Conservation (phyloP, 2,329 filamentous ascomycete species). For the Hypoxylon sp. region DNA sequence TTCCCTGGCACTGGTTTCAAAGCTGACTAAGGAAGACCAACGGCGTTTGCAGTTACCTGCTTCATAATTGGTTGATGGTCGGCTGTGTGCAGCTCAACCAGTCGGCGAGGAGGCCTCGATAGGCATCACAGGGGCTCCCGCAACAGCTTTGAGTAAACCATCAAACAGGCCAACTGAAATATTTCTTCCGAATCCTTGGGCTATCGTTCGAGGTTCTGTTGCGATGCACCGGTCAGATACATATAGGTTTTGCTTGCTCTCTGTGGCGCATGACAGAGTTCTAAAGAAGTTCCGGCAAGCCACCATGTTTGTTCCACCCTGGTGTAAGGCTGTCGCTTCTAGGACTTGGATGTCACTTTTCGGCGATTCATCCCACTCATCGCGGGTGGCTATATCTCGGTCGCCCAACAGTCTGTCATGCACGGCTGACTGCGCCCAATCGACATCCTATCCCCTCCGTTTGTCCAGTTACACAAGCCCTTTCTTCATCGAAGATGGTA, state of each 20-base stretch:
- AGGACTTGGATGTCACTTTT: neutral
- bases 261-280: neutral
- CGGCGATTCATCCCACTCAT: neutral
- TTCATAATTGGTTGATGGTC: slow-evolving; percentile 16
- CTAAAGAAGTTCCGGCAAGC: neutral
- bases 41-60: slow-evolving; percentile 14
- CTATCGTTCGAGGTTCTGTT: slow-evolving; percentile 3
- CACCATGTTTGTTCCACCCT: neutral
- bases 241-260: neutral
- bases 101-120: slow-evolving; percentile 29
- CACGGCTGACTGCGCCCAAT: neutral
- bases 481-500: slow-evolving; percentile 11
- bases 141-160: neutral
- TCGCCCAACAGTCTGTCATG: slow-evolving; percentile 6
- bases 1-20: slow-evolving; percentile 1
- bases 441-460: slow-evolving; percentile 12
- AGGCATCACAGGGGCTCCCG: slow-evolving; percentile 16
- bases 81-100: slow-evolving; percentile 16
- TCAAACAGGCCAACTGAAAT: slow-evolving; percentile 6
- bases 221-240: neutral
- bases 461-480: slow-evolving; percentile 17
- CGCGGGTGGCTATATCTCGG: slow-evolving; percentile 7
- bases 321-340: slow-evolving; percentile 5
- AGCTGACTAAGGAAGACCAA: neutral
- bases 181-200: neutral